These are phyloP conservation scores for Hydnum rufescens DNA, from an alignment of 768 basidiomycete genomes.

Conservation along the genomic window DNA sequence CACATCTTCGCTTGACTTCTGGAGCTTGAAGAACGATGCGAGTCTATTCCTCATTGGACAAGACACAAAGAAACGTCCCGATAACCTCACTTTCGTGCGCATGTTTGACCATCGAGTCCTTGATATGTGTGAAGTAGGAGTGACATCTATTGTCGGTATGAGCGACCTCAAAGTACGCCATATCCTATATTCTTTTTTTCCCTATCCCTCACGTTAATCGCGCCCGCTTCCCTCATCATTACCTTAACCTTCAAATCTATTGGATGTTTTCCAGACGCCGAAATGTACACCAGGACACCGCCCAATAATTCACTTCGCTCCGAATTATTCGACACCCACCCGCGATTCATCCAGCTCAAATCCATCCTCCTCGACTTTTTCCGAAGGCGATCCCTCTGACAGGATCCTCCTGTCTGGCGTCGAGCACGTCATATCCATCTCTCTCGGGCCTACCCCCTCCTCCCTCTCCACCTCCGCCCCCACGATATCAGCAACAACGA, in stretches of 20 bases:
- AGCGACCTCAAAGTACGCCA: constrained; percentile 53
- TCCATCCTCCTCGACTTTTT: constrained; percentile 81
- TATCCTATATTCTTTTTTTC: neutral
- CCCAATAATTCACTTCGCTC: constrained; percentile 94
- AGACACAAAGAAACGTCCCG: constrained; percentile 84
- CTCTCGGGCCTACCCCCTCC: constrained; percentile 43
- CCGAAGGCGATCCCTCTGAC: constrained; percentile 65
- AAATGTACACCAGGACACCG: constrained; percentile 81
- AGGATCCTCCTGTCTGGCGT: constrained; percentile 67
- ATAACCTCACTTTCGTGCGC: constrained; percentile 66
- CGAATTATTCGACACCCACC: constrained; percentile 86
- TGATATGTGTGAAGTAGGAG: constrained; percentile 90
- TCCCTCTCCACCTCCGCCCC: constrained; percentile 31
- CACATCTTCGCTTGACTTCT: constrained; percentile 69
- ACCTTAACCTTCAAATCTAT: too few species aligned
- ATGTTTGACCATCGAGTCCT: constrained; percentile 73
- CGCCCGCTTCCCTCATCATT: too few species aligned
- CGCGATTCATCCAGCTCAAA: constrained; percentile 79
- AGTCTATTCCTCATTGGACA: constrained; percentile 79
- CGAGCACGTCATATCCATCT: constrained; percentile 74
- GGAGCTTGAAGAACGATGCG: constrained; percentile 86
- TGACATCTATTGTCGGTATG: constrained; percentile 67
- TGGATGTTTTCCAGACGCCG: too few species aligned
- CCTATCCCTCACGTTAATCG: constrained; percentile 1
- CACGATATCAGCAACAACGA: too few species aligned